phyloP scores from a whole-genome alignment of 225 moss, liverwort and hornwort genomes.

The Sphagnum tenellum region DNA sequence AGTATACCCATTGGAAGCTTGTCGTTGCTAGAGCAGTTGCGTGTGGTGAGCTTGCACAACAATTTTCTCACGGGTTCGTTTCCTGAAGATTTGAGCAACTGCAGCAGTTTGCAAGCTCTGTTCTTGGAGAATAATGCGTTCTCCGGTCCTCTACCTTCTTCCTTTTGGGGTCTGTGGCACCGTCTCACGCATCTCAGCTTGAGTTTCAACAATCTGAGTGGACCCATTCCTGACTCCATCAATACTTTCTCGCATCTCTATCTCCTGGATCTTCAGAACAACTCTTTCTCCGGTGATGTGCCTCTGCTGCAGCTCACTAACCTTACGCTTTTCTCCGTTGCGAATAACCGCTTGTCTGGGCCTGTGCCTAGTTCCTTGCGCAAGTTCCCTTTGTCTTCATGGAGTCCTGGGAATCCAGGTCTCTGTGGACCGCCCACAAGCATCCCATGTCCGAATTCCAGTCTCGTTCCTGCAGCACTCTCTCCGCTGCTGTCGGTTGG shows the following conservation, averaged over 20 bases:
- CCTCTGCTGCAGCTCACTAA: constrained; percentile 16
- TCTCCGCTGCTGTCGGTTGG: background rate
- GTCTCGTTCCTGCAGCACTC: constrained; percentile 8
- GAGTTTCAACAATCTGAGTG: constrained; percentile 22
- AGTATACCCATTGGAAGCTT: constrained; percentile 10
- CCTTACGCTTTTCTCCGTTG: constrained; percentile 16
- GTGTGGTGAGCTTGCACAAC: constrained; percentile 24
- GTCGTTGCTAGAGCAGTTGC: constrained; percentile 21
- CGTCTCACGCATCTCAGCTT: constrained; percentile 20
- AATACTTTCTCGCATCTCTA: background rate
- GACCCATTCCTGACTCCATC: constrained; percentile 12
- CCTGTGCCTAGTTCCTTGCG: constrained; percentile 10
- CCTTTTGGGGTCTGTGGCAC: constrained; percentile 8
- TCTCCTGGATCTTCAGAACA: constrained; percentile 19
- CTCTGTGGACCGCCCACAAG: constrained; percentile 28
- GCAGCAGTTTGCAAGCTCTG: constrained; percentile 7
- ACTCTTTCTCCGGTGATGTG: constrained; percentile 11
- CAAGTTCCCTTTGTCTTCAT: constrained; percentile 11
- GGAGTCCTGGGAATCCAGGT: constrained; percentile 16
- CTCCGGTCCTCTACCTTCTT: constrained; percentile 15
- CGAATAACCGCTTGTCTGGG: constrained; percentile 26
- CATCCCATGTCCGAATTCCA: constrained; percentile 11
- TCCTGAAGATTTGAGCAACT: constrained; percentile 12
- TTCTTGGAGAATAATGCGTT: constrained; percentile 20
- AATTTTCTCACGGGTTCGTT: constrained; percentile 21